Percentiles rank a stretch among this genome's conserved stretches.
Evolutionary conservation across 2,329 filamentous ascomycete genomes (phyloP).

Genomic region (Paraphoma sp.): DNA sequence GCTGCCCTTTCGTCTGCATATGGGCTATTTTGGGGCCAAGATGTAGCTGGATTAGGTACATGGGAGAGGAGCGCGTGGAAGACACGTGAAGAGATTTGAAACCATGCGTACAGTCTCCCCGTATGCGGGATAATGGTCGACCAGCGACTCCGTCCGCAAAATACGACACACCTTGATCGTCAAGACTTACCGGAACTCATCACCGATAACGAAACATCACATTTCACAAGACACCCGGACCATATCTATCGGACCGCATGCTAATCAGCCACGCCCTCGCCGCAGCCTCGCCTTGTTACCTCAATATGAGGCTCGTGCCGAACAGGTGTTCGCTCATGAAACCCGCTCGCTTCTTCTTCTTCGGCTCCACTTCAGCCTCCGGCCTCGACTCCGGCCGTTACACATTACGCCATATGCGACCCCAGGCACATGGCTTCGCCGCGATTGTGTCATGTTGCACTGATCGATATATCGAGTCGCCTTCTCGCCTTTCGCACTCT

Average conservation of each 20-base stretch:
- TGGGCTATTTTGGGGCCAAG: constrained; percentile 19
- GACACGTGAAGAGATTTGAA: neutral
- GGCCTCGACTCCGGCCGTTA: neutral
- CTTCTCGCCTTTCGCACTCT: neutral
- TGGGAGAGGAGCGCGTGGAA: neutral
- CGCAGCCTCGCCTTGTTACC: constrained; percentile 3
- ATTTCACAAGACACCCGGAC: neutral
- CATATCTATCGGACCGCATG: neutral
- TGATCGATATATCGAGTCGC: neutral
- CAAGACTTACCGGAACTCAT: neutral
- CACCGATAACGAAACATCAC: neutral
- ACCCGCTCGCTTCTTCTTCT: neutral
- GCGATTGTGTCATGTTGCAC: neutral
- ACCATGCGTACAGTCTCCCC: neutral
- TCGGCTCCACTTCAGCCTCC: neutral
- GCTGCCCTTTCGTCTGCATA: constrained; percentile 8
- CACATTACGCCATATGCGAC: constrained; percentile 1
- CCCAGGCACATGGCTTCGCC: neutral
- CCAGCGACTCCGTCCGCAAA: neutral
- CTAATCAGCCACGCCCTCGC: neutral
- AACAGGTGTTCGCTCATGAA: constrained; percentile 5
- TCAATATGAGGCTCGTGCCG: constrained; percentile 6
- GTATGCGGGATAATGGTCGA: neutral
- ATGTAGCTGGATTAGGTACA: neutral
- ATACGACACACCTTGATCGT: neutral